Evolutionary conservation across 768 basidiomycete genomes (phyloP).

Genomic region (Tulasnella calospora): DNA sequence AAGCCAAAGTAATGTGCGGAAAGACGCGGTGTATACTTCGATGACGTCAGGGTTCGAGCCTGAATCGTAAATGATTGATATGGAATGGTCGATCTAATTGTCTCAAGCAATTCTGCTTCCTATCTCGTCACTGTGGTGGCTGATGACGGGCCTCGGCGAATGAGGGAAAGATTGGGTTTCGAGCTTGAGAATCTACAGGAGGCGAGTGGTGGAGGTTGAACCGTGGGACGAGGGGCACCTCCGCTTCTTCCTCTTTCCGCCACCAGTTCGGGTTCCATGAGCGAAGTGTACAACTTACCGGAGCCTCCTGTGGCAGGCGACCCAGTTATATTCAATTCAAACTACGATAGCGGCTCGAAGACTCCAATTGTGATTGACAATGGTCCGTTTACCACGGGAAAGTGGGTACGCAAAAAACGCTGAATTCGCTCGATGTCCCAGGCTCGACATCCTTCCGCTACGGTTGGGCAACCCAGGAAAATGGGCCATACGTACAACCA

Average conservation of each 20-base stretch:
- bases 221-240: not conserved
- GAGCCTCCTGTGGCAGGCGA: slow-evolving; percentile 13
- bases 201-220: not conserved
- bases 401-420: slow-evolving; percentile 1
- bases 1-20: not conserved
- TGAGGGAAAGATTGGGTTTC: not conserved
- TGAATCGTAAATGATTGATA: not conserved
- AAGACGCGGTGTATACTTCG: not conserved
- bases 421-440: slow-evolving; percentile 21
- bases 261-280: not conserved
- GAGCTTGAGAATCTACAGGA: not conserved
- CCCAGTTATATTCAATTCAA: slow-evolving; percentile 11
- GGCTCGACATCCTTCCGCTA: slow-evolving; percentile 74
- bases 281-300: slow-evolving; percentile 11
- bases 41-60: not conserved
- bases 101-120: not conserved
- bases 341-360: slow-evolving; percentile 50
- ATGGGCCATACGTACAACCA: slow-evolving; percentile 53
- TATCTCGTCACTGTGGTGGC: not conserved
- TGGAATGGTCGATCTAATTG: not conserved
- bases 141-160: not conserved
- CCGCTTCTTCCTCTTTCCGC: not conserved
- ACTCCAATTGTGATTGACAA: slow-evolving; percentile 85
- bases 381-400: slow-evolving; percentile 36
- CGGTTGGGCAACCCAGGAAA: slow-evolving; percentile 63